Evolutionary conservation across 2,329 filamentous ascomycete species (phyloP).

Genomic region (Septoria petroselini): DNA sequence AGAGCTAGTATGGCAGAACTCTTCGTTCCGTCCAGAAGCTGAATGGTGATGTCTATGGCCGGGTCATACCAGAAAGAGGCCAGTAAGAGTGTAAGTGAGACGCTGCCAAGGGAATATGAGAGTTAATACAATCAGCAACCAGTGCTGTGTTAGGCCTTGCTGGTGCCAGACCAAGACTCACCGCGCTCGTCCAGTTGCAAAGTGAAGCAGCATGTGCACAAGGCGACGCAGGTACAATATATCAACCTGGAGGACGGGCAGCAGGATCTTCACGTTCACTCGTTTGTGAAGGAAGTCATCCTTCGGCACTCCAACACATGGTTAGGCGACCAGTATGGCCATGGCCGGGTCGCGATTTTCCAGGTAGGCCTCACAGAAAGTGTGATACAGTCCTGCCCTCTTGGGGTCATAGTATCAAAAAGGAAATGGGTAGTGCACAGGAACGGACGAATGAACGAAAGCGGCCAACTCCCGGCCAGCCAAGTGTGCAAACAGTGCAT

Average conservation of each 20-base stretch:
- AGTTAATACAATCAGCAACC: conserved; percentile 13
- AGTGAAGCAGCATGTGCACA: conserved; percentile 12
- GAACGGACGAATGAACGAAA: conserved; percentile 18
- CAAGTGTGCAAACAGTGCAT: conserved; percentile 15
- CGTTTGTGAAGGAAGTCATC: conserved; percentile 7
- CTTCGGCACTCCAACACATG: conserved; percentile 11
- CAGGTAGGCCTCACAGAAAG: conserved; percentile 17
- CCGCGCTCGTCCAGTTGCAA: conserved; percentile 1
- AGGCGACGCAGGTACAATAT: conserved; percentile 23
- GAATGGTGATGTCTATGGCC: too few relatives aligned
- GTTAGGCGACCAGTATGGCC: conserved; percentile 7
- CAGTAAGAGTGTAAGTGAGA: neutral
- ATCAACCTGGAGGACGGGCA: conserved; percentile 9
- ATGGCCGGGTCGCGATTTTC: conserved; percentile 9
- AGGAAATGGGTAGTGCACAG: conserved; percentile 17
- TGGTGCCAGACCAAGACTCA: conserved; percentile 9
- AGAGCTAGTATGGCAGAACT: neutral
- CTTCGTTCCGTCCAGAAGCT: too few relatives aligned
- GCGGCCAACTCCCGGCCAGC: conserved; percentile 7
- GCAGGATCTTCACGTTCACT: conserved; percentile 13
- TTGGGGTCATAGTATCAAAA: conserved; percentile 13
- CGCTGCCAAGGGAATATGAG: conserved; percentile 4
- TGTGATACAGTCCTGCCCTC: conserved; percentile 2
- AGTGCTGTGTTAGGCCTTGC: conserved; percentile 14
- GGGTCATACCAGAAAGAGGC: too few relatives aligned